phyloP scores from a whole-genome alignment of 2,329 filamentous ascomycete species.

The Phaeosphaeria sp. region DNA sequence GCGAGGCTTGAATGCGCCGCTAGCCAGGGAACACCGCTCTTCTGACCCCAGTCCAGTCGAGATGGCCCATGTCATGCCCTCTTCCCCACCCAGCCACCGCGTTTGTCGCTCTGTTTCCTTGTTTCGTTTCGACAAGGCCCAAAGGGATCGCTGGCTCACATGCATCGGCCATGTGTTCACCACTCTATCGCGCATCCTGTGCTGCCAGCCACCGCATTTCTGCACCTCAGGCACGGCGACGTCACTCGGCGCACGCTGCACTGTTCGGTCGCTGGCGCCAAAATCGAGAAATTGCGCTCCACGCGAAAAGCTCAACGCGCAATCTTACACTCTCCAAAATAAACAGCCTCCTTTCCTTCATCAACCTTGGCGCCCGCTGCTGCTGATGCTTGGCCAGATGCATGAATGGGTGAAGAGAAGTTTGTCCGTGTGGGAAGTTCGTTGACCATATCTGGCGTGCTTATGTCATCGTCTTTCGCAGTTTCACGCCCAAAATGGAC shows the following conservation, averaged over 20 bases:
- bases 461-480: conserved; percentile 21
- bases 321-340: conserved; percentile 4
- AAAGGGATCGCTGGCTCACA: conserved; percentile 10
- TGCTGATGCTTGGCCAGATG: neutral
- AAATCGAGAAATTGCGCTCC: conserved; percentile 31
- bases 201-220: neutral
- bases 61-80: neutral
- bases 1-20: conserved; percentile 15
- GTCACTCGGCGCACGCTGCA: conserved; percentile 18
- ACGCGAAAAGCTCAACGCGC: neutral
- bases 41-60: neutral
- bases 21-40: conserved; percentile 2
- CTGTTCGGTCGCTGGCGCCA: conserved; percentile 11
- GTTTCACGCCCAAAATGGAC: conserved; percentile 31
- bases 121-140: conserved; percentile 10
- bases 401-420: neutral
- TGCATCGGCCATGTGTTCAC: conserved; percentile 16
- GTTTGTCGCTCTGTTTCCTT: conserved; percentile 4
- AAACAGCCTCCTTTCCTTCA: neutral
- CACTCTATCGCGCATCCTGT: conserved; percentile 1
- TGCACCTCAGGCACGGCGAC: conserved; percentile 12
- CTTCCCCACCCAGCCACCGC: conserved; percentile 25
- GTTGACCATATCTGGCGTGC: neutral
- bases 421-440: neutral
- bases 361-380: neutral